These are phyloP conservation scores for Ligustrum vulgare DNA, from an alignment of 257 asterid genomes.

Conservation along the genomic window DNA sequence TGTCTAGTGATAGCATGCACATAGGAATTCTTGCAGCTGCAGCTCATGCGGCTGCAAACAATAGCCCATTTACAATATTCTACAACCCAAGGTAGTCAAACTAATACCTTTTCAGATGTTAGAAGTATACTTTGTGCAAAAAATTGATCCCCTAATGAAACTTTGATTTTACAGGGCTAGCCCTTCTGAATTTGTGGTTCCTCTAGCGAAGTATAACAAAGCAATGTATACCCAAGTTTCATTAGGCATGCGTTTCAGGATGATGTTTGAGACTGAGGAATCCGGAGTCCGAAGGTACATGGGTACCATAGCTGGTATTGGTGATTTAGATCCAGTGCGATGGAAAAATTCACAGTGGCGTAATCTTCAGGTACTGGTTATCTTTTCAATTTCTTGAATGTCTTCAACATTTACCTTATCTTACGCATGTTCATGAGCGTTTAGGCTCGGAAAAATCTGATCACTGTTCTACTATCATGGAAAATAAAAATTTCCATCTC, in stretches of 20 bases:
- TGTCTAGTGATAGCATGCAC: slow-evolving; percentile 98
- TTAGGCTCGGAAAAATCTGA: background rate
- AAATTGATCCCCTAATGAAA: background rate
- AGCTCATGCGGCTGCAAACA: slow-evolving; percentile 97
- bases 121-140: background rate
- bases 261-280: slow-evolving; percentile 99
- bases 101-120: background rate
- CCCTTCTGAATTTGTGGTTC: slow-evolving; percentile 89
- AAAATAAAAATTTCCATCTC: background rate
- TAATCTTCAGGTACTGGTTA: slow-evolving; percentile 72
- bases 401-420: too few relatives aligned
- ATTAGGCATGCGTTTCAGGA: slow-evolving; percentile 90
- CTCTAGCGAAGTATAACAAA: slow-evolving; percentile 86
- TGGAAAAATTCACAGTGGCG: slow-evolving; percentile 99
- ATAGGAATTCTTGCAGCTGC: slow-evolving; percentile 98
- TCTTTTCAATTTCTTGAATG: background rate
- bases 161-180: slow-evolving; percentile 66
- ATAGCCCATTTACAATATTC: slow-evolving; percentile 85
- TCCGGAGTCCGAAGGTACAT: slow-evolving; percentile 89
- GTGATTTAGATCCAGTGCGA: slow-evolving; percentile 79
- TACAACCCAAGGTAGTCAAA: slow-evolving; percentile 78
- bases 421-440: background rate
- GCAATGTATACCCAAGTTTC: slow-evolving; percentile 90
- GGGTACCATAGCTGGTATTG: slow-evolving; percentile 82
- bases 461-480: background rate